phyloP scores from a whole-genome alignment of 352 stramenopile genomes.

The Phytophthora fragariae region DNA sequence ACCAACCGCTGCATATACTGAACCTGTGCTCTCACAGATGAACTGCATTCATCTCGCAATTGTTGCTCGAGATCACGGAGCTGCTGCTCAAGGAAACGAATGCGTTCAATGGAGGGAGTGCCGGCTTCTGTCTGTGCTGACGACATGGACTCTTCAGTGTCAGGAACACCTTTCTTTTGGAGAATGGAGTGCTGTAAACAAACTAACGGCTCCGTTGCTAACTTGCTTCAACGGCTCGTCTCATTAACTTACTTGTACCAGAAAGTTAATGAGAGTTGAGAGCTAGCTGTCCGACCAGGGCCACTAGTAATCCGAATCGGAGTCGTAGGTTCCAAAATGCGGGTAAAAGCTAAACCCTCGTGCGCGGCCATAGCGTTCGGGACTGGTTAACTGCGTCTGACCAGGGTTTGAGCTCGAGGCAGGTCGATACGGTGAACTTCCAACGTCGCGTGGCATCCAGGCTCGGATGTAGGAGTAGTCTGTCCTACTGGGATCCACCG shows the following conservation, averaged over 20 bases:
- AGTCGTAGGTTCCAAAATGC: slow-evolving; percentile 7
- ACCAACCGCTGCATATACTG: neutral
- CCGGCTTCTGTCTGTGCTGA: neutral
- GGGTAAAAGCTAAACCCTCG: neutral
- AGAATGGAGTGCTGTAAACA: neutral
- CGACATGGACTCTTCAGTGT: too few species aligned
- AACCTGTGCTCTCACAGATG: neutral
- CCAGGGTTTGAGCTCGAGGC: neutral
- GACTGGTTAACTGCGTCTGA: neutral
- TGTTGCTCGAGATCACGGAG: slow-evolving; percentile 10
- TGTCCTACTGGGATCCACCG: too few species aligned
- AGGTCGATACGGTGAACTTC: neutral
- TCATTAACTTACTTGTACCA: too few species aligned
- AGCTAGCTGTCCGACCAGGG: neutral
- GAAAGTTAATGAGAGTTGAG: too few species aligned
- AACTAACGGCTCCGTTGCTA: too few species aligned
- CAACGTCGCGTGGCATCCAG: neutral
- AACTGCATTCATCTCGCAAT: neutral
- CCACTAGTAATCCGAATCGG: slow-evolving; percentile 26
- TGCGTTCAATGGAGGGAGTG: neutral
- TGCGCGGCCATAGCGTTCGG: neutral
- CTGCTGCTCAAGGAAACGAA: slow-evolving; percentile 9
- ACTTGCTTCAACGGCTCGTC: too few species aligned
- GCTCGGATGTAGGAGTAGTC: too few species aligned
- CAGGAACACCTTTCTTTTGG: neutral